phyloP scores from a whole-genome alignment of 1,284 basidiomycete species.

The Dichomitus squalens region DNA sequence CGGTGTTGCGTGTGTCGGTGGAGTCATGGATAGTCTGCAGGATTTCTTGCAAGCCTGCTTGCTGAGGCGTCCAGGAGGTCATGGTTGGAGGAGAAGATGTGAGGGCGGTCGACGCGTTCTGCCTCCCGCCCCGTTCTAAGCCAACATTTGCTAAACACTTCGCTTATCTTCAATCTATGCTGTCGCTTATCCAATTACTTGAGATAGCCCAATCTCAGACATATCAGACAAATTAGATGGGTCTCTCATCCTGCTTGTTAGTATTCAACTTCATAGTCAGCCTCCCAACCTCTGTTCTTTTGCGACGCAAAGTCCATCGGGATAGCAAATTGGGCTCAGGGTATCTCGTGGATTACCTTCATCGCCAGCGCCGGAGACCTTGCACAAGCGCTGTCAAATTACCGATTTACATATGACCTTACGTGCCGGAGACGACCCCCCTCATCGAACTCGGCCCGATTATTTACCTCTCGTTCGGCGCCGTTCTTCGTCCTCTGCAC shows the following conservation, averaged over 20 bases:
- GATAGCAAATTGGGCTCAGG: too few species aligned
- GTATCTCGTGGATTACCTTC: background rate
- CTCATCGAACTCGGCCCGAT: background rate
- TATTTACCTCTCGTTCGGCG: background rate
- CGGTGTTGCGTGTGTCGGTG: slow-evolving; percentile 65
- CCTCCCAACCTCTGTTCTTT: too few species aligned
- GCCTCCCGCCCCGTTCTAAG: background rate
- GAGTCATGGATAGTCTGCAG: slow-evolving; percentile 85
- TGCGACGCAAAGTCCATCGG: too few species aligned
- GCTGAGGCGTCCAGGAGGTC: slow-evolving; percentile 75
- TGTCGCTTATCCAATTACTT: background rate
- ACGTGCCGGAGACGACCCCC: background rate
- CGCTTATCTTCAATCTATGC: slow-evolving; percentile 16
- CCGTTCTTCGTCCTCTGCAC: background rate
- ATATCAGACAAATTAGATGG: background rate
- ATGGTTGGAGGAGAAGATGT: slow-evolving; percentile 40
- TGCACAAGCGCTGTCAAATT: background rate
- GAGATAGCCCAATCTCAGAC: background rate
- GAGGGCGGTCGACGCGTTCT: slow-evolving; percentile 25
- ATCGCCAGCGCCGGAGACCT: background rate
- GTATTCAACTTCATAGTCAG: too few species aligned
- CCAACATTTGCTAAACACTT: slow-evolving; percentile 14
- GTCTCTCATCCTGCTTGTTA: too few species aligned
- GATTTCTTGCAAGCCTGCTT: slow-evolving; percentile 81
- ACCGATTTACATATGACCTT: background rate